Base-by-base conservation (phyloP, 805 yeast species). In the Candida cerambycidarum region DNA sequence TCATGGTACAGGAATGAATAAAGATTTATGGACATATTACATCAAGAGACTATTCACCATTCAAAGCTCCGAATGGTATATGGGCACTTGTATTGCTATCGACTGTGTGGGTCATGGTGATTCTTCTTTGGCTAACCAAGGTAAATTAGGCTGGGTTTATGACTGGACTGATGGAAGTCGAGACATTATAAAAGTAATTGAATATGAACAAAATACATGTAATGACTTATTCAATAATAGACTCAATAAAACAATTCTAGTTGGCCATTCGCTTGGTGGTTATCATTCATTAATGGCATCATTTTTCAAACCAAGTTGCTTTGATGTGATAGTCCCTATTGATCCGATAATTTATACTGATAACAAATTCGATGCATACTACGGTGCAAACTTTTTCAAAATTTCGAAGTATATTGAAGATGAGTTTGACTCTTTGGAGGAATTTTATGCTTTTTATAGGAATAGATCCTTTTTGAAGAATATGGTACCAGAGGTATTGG, bases 261-360 rank as follows among this genome's bases (percentile, higher is more conserved):
- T 85, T 14, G 93, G 93, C 7, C 93, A 86, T 57, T 84, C 92
- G 0, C 75, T 82, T 77, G 92, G 93, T 11, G 95, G 88, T 0
- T 70, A 67, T 48, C 73, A 65, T 39, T 69, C 75, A 0, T 43
- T 82, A 3, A 59, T 71, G 43, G 78, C 83, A 3, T 71, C 75
- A 0, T 62, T 67, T 12, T 59, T 71, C 30, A 77, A 73, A 41
- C 87, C 89, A 0, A 47, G 55, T 15, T 58, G 82, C 37, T 75
- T 80, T 52, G 80, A 80, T 45, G 67, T 79, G 4, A 64, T 77
- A 7, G 57, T 83, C 2, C 62, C 76, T 1, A 61, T 83, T 15
- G 92, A 85, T 52, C 85, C 89, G 0, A 87, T 84, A 2, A 61
- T 73, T 3, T 71, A 63, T 43, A 48, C 59, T 16, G 53, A 51